phyloP scores from a whole-genome alignment of 2,329 filamentous ascomycete species.

The Geosmithia flava region DNA sequence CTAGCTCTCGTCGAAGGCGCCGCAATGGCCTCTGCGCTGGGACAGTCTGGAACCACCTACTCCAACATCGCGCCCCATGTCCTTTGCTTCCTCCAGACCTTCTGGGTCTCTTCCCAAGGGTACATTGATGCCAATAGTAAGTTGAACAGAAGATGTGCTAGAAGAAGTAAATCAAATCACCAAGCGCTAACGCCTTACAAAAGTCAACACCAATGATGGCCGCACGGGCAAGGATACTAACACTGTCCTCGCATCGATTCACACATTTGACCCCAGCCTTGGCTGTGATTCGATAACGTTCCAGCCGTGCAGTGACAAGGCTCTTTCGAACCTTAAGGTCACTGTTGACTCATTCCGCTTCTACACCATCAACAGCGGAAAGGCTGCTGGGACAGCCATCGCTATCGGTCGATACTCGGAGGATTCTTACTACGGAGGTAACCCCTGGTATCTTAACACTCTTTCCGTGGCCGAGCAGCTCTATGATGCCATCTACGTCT shows the following conservation, averaged over 20 bases:
- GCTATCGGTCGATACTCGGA: constrained; percentile 58
- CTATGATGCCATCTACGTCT: constrained; percentile 64
- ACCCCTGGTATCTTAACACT: constrained; percentile 72
- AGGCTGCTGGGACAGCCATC: constrained; percentile 45
- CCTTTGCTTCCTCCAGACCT: constrained; percentile 61
- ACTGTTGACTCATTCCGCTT: constrained; percentile 67
- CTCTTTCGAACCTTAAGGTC: constrained; percentile 64
- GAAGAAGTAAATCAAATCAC: constrained; percentile 8
- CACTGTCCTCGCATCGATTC: constrained; percentile 53
- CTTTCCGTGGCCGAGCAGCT: constrained; percentile 70
- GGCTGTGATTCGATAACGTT: constrained; percentile 60
- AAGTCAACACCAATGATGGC: constrained; percentile 45
- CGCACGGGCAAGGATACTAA: constrained; percentile 63
- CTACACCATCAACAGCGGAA: constrained; percentile 59
- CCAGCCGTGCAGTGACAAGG: constrained; percentile 60
- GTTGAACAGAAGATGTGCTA: constrained; percentile 27
- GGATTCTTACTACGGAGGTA: constrained; percentile 64
- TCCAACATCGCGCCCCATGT: constrained; percentile 55
- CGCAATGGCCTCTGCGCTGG: constrained; percentile 50
- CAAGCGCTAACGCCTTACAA: background rate
- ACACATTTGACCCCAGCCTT: constrained; percentile 55
- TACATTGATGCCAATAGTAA: constrained; percentile 55
- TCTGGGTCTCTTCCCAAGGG: constrained; percentile 48
- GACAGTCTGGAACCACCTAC: constrained; percentile 47
- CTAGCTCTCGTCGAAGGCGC: constrained; percentile 51